Conservation (phyloP, 1,139 yeast genomes). For the Trichomonascaceae sp. region DNA sequence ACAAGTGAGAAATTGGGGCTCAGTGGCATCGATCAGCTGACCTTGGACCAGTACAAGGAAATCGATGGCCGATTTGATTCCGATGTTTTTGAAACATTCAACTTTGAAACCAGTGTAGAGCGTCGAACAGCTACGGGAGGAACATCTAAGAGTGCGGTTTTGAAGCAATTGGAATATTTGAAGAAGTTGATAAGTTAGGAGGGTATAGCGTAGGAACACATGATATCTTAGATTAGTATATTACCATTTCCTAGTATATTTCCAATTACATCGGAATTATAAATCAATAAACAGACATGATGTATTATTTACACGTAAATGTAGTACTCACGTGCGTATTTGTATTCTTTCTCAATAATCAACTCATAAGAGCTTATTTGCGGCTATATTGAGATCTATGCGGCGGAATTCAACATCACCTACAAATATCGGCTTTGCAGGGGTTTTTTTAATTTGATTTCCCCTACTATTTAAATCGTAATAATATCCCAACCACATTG, state of each 20-base stretch:
- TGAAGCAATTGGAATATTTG: constrained; percentile 53
- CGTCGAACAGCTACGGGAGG: constrained; percentile 97
- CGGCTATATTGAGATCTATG: not conserved
- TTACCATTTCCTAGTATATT: no score
- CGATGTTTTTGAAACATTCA: constrained; percentile 77
- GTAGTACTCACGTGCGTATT: not conserved
- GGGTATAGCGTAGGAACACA: no score
- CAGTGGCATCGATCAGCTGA: constrained; percentile 72
- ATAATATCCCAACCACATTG: not conserved
- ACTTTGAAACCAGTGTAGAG: constrained; percentile 92
- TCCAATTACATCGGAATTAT: no score
- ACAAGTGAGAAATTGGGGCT: constrained; percentile 71
- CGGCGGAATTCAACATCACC: not conserved
- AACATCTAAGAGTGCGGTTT: constrained; percentile 86
- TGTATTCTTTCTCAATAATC: not conserved
- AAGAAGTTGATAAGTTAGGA: not conserved
- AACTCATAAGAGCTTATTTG: not conserved
- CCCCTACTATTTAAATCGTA: not conserved
- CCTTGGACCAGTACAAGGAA: constrained; percentile 66
- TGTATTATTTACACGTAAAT: no score
- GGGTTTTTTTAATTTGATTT: not conserved
- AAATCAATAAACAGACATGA: no score
- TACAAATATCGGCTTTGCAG: not conserved
- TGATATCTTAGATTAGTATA: no score
- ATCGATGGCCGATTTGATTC: constrained; percentile 75